These are phyloP conservation scores for Phytophthora sojae DNA, from an alignment of 352 stramenopile species.

Conservation along the genomic window DNA sequence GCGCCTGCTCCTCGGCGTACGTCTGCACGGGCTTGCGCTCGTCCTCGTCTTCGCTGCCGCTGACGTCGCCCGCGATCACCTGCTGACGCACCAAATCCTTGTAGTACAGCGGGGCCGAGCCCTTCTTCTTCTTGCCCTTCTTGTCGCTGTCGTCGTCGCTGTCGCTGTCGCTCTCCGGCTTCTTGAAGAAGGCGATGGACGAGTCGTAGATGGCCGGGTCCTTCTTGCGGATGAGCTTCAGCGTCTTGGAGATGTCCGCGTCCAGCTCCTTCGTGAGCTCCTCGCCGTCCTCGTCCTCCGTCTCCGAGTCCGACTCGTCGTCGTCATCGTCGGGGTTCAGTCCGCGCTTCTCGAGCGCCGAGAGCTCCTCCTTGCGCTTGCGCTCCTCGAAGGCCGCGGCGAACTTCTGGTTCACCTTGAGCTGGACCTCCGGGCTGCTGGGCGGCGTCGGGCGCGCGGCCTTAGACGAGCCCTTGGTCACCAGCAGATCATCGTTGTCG, in stretches of 20 bases:
- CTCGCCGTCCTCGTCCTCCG: slow-evolving; percentile 87
- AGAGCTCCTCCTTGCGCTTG: slow-evolving; percentile 88
- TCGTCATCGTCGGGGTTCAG: slow-evolving; percentile 46
- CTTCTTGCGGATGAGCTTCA: slow-evolving; percentile 92
- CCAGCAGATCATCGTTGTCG: slow-evolving; percentile 45
- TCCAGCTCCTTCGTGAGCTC: slow-evolving; percentile 79
- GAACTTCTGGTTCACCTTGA: slow-evolving; percentile 84
- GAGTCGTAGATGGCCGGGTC: slow-evolving; percentile 95
- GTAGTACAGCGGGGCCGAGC: slow-evolving; percentile 77
- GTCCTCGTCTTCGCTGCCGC: slow-evolving; percentile 73
- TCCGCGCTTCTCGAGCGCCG: slow-evolving; percentile 52
- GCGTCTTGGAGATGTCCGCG: slow-evolving; percentile 80
- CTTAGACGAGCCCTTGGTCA: slow-evolving; percentile 32
- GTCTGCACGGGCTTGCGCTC: slow-evolving; percentile 52
- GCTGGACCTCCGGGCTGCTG: slow-evolving; percentile 41
- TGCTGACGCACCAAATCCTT: slow-evolving; percentile 97
- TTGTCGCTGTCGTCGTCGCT: slow-evolving; percentile 32
- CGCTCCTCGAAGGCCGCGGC: slow-evolving; percentile 73
- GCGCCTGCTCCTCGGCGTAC: slow-evolving; percentile 74
- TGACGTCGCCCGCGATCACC: slow-evolving; percentile 88
- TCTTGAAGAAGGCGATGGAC: slow-evolving; percentile 91
- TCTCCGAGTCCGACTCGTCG: slow-evolving; percentile 79
- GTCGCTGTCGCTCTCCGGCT: slow-evolving; percentile 34
- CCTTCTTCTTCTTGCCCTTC: slow-evolving; percentile 50
- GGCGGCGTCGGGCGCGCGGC: background rate